Base-by-base conservation (phyloP, 202 grass and related monocot genomes). In the Zizania palustris region DNA sequence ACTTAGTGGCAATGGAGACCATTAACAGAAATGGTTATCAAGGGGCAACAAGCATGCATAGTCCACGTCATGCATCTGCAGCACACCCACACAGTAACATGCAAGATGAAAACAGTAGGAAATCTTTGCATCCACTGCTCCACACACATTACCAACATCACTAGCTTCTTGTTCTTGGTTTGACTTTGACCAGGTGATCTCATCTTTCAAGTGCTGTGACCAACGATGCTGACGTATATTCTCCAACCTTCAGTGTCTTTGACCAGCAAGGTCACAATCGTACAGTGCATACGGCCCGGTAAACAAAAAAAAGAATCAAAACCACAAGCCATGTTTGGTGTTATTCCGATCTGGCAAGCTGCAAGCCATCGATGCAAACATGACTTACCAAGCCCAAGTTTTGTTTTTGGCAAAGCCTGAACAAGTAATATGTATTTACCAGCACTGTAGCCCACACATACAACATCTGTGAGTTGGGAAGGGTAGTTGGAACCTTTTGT, bases 151-250 rank as follows among this genome's bases (percentile, higher is more conserved):
- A 33, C 80, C 63, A 75, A 38, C 67, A 50, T 88, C 63, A 88
- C 44, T 40, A 2, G 51, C 63, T 73, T 80, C 63, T 14, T 63
- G 28, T 73, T 80, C 63, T 14, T 63, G 28, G 51, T 40, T 80
- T 84, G 86, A 84, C 75, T 40, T 80, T 84, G 86, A 84, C 75
- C 43, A 68, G 69, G 46, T 69, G 67, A 66, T 66, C 67, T 73
- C 48, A 78, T 48, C 21, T 38, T 70, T 67, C 60, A 33, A 73
- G 61, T 58, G 73, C 59, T 53, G 44, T 60, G 76, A 44, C 64
- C 76, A 71, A 56, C 51, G 54, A 45, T 41, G 60, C 63, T 37
- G 57, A 60, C 51, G 9, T 55, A 8, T 21, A 58, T 64, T 11
- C 20, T 28, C 63, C 22, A 13, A 50, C 44, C 33, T 58, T 53